Evolutionary conservation across 2,329 filamentous ascomycete species (phyloP), one percentile per base, ranked within the genome.

Genomic region (Talaromyces sp.): DNA sequence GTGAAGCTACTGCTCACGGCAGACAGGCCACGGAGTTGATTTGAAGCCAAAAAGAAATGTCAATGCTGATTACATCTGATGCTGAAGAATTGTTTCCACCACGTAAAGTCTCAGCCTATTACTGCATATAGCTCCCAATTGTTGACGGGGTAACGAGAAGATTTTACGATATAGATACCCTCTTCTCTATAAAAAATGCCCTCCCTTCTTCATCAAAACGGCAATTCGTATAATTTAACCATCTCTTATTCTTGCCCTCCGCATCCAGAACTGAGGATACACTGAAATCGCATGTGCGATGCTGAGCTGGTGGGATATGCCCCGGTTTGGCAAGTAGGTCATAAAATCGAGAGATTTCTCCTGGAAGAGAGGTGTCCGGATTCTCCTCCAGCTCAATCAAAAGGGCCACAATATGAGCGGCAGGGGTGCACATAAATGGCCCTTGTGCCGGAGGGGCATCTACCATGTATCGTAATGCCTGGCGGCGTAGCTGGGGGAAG

Each of bases 401-500:
- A 40, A 40, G 16, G 5, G 36, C 36, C 14, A 40, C 16, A n/a
- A 40, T 6, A 16, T 40, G 36, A 40, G n/a, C 36, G 5, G 16
- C 36, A 40, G 36, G 36, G n/a, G 14, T 40, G 16, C 36, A 40
- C 36, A 40, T 40, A 5, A 40, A 40, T 5, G n/a, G 36, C 36
- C 36, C 36, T 40, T 40, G 36, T 16, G 36, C 36, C 36, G 36
- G 36, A 40, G 36, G 36, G 16, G 36, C 36, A 40, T 40, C 36
- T 16, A n/a, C 16, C 14, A 40, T 40, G 36, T 40, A 40, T 40
- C 36, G 14, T 40, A 76, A 40, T 27, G 74, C 72, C 1, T 61
- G 52, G 2, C 73, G 71, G 42, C 74, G 70, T 12, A 68, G 64
- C 4, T 14, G 52, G 1, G 72, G 73, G n/a, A 75, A 68, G 8